phyloP scores from a whole-genome alignment of 2,329 filamentous ascomycete genomes.

The Aspergillus tubingensis region DNA sequence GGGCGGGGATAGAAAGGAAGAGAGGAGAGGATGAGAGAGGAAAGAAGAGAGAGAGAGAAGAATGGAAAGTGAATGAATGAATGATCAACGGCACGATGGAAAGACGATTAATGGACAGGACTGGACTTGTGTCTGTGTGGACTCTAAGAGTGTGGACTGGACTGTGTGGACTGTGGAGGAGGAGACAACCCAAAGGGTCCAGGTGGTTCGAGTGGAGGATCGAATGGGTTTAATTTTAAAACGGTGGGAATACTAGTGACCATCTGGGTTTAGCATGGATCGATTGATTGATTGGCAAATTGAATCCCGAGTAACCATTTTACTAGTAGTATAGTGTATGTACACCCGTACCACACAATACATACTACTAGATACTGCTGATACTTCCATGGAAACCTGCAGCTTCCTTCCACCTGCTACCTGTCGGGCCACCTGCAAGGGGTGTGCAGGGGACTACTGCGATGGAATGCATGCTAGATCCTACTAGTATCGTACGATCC shows the following conservation, averaged over 20 bases:
- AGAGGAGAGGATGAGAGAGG: neutral
- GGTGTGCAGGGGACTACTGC: too few relatives aligned
- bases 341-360: too few relatives aligned
- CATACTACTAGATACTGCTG: too few relatives aligned
- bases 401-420: too few relatives aligned
- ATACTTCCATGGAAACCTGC: too few relatives aligned
- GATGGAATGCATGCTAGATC: too few relatives aligned
- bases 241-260: neutral
- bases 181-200: slow-evolving; percentile 10
- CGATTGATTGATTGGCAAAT: neutral
- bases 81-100: neutral
- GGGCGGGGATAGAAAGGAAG: neutral
- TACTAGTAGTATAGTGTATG: too few relatives aligned
- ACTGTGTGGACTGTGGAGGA: slow-evolving; percentile 13
- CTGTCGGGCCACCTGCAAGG: too few relatives aligned
- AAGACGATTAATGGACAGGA: too few relatives aligned
- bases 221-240: neutral
- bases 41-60: neutral
- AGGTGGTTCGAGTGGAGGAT: neutral
- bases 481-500: too few relatives aligned
- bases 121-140: neutral
- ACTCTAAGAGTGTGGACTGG: neutral
- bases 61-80: neutral
- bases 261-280: neutral
- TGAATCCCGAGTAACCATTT: too few relatives aligned